Evolutionary conservation across 768 basidiomycete species (phyloP).

Genomic region (Russula sp.): DNA sequence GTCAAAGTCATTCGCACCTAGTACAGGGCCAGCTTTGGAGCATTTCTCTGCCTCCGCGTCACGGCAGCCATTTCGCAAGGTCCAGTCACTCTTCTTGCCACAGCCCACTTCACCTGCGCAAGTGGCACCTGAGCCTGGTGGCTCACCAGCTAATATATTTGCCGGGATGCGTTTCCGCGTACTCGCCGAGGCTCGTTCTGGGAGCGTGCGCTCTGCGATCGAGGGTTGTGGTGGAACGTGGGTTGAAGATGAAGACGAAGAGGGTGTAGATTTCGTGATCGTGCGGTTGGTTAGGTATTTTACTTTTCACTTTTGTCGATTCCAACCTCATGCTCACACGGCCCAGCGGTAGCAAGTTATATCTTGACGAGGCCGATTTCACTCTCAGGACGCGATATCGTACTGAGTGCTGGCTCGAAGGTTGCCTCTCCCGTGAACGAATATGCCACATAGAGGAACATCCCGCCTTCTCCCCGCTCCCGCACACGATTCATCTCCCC

Average conservation of each 20-base stretch:
- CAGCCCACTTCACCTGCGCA: background rate
- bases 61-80: slow-evolving; percentile 41
- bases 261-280: slow-evolving; percentile 55
- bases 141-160: slow-evolving; percentile 36
- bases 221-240: slow-evolving; percentile 51
- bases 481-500: slow-evolving; percentile 46
- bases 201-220: slow-evolving; percentile 51
- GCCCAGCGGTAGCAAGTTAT: slow-evolving; percentile 65
- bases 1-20: slow-evolving; percentile 55
- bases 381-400: slow-evolving; percentile 49
- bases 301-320: background rate
- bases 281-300: slow-evolving; percentile 69
- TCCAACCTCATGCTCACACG: background rate
- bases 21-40: slow-evolving; percentile 13
- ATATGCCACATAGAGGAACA: slow-evolving; percentile 62
- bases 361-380: slow-evolving; percentile 45
- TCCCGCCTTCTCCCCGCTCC: slow-evolving; percentile 62
- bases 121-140: slow-evolving; percentile 20
- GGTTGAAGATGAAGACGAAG: slow-evolving; percentile 32
- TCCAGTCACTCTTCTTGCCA: slow-evolving; percentile 20
- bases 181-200: slow-evolving; percentile 58
- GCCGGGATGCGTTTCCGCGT: slow-evolving; percentile 48
- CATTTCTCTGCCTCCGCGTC: slow-evolving; percentile 22
- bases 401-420: slow-evolving; percentile 93
- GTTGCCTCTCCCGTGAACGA: slow-evolving; percentile 69